Evolutionary conservation across 1,139 yeast species (phyloP), one percentile per base, ranked within the genome.

Genomic region (Yamadazyma pseudoaaseri): DNA sequence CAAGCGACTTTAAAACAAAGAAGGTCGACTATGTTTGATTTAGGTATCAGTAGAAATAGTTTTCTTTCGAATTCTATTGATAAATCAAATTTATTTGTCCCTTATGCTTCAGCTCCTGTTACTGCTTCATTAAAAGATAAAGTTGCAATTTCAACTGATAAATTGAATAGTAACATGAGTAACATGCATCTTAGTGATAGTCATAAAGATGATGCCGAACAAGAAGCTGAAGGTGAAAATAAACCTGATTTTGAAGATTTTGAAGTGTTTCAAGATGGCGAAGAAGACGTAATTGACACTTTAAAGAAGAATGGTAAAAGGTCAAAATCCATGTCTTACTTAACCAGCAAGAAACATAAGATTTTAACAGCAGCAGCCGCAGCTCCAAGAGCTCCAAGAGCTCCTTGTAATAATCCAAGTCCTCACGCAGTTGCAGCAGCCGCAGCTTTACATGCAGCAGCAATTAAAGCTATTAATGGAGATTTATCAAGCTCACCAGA

Each of bases 331-430:
- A 68, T 79, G 75, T 75, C 82, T 23, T 76, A 72, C 43, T 58
- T 69, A 32, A 55, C 73, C 24, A 62, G 64, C 41, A 79, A 79
- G 50, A 76, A 73, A 50, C 62, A 73, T 31, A 74, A 75, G 47
- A 60, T 62, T 38, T 52, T 82, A 35, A 81, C 89, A n/a, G 86
- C 86, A 22, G 90, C 90, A 13, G 87, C 89, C 11, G 87, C 86
- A 20, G 86, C 90, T 27, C 92, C 90, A 38, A 67, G 90, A 49
- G 76, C 83, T n/a, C 81, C 86, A 13, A 73, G 76, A 43, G 65
- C 75, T 22, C 73, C 81, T 5, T 62, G 76, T 44, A 79, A 83
- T 9, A 66, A 74, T 14, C 81, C 69, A 44, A 65, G 76, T 34
- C 79, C 83, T 9, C 68, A 70, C 45, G 84, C 84, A 6, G 82